Percentiles rank a stretch among this genome's conserved stretches.
Evolutionary conservation across 768 basidiomycete genomes (phyloP).

Genomic region (Boletellus emodensis): DNA sequence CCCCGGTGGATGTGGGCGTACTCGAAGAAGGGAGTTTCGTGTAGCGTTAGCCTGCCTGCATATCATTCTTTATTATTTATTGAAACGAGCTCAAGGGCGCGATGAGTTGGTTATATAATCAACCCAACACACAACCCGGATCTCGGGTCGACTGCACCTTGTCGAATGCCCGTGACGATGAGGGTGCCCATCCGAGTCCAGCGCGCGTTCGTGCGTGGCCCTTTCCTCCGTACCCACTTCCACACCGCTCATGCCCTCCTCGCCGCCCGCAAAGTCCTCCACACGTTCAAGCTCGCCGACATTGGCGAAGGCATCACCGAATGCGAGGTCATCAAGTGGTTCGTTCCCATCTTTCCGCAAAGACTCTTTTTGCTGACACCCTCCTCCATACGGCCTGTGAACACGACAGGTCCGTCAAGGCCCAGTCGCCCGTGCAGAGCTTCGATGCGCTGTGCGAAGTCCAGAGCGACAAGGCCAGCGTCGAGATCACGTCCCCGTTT

Average conservation of each 20-base stretch:
- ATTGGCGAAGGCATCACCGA: constrained; percentile 92
- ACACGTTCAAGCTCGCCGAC: constrained; percentile 75
- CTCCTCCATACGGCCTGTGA: too few species aligned
- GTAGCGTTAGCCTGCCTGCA: too few species aligned
- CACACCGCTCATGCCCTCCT: constrained; percentile 33
- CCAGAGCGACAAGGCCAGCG: constrained; percentile 86
- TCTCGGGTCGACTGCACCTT: neutral
- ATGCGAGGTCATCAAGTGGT: constrained; percentile 87
- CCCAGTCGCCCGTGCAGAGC: constrained; percentile 44
- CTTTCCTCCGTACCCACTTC: constrained; percentile 32
- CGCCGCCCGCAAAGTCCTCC: constrained; percentile 36
- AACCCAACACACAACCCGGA: too few species aligned
- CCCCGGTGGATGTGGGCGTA: too few species aligned
- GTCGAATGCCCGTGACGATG: constrained; percentile 1
- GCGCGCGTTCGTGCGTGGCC: constrained; percentile 22
- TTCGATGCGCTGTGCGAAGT: constrained; percentile 82
- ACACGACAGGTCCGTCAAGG: constrained; percentile 56
- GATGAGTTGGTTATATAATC: neutral
- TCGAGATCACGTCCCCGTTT: constrained; percentile 86
- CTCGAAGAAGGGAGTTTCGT: too few species aligned
- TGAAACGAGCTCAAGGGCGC: too few species aligned
- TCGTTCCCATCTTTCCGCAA: constrained; percentile 21
- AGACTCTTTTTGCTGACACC: neutral
- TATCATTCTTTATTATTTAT: too few species aligned
- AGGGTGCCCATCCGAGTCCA: constrained; percentile 13